These are phyloP conservation scores for Aegilops tauschii DNA, from an alignment of 176 grass and related monocot species.

Conservation along the genomic window DNA sequence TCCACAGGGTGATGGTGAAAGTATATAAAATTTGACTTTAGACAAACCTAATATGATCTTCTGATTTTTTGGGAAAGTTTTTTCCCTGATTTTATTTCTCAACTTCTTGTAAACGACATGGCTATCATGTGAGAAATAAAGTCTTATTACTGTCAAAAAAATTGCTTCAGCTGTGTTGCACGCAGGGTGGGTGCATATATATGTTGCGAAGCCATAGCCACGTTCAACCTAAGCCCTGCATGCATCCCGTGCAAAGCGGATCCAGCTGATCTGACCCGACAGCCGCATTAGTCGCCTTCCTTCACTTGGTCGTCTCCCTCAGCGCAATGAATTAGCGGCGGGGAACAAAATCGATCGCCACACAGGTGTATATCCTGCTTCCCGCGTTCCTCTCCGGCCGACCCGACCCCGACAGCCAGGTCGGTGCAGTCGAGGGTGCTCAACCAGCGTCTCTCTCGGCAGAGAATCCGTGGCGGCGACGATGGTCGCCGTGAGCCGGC, in stretches of 20 bases:
- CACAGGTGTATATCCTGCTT: not conserved
- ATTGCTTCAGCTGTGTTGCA: too few relatives aligned
- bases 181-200: not conserved
- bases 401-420: not conserved
- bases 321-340: not conserved
- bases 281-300: not conserved
- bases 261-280: not conserved
- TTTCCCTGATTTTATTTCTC: too few relatives aligned
- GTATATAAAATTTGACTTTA: too few relatives aligned
- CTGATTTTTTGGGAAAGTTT: too few relatives aligned
- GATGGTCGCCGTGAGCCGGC: not conserved
- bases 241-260: slow-evolving; percentile 1
- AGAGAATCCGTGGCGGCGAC: too few relatives aligned
- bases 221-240: not conserved
- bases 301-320: not conserved
- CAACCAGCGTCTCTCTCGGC: not conserved
- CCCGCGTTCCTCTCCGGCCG: too few relatives aligned
- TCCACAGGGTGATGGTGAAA: too few relatives aligned
- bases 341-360: not conserved
- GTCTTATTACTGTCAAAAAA: too few relatives aligned
- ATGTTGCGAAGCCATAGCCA: not conserved
- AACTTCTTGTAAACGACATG: too few relatives aligned
- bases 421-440: not conserved
- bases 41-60: too few relatives aligned
- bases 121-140: too few relatives aligned